Evolutionary conservation across 2,329 filamentous ascomycete species (phyloP).

Genomic region (Lachnellula occidentalis): DNA sequence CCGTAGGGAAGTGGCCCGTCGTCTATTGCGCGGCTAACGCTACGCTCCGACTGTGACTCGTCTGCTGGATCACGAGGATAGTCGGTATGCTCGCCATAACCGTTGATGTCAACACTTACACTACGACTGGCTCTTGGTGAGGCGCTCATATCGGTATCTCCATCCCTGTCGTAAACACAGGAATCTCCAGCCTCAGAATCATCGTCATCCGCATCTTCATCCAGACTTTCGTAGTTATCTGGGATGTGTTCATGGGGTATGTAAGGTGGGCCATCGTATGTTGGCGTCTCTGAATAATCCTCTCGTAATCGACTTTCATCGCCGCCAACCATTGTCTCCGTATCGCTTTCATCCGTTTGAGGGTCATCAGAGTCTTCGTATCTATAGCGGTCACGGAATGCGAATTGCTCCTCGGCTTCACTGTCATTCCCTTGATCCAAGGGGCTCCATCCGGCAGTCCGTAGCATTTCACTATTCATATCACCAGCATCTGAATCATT

Average conservation of each 20-base stretch:
- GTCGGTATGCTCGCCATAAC: not conserved
- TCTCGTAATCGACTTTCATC: constrained; percentile 21
- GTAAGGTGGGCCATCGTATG: constrained; percentile 6
- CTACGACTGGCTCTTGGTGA: constrained; percentile 18
- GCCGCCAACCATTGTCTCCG: constrained; percentile 26
- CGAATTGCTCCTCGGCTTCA: constrained; percentile 18
- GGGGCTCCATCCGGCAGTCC: constrained; percentile 30
- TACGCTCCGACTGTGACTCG: constrained; percentile 6
- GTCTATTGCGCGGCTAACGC: constrained; percentile 6
- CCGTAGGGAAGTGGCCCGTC: not conserved
- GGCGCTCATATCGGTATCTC: constrained; percentile 33
- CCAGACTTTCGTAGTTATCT: constrained; percentile 3
- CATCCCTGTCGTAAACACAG: constrained; percentile 27
- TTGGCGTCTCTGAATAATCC: constrained; percentile 21
- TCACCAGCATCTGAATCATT: constrained; percentile 28
- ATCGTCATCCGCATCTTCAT: constrained; percentile 20
- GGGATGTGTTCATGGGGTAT: constrained; percentile 5
- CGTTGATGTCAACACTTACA: constrained; percentile 6
- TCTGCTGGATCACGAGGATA: not conserved
- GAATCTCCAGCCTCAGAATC: constrained; percentile 18
- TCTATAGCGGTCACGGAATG: constrained; percentile 8
- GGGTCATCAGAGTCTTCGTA: constrained; percentile 12
- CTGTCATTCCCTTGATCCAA: constrained; percentile 30
- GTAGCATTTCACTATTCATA: constrained; percentile 18
- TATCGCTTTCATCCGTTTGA: constrained; percentile 24